Evolutionary conservation across 176 grass and related monocot genomes (phyloP).

Genomic region (Puya raimondii): DNA sequence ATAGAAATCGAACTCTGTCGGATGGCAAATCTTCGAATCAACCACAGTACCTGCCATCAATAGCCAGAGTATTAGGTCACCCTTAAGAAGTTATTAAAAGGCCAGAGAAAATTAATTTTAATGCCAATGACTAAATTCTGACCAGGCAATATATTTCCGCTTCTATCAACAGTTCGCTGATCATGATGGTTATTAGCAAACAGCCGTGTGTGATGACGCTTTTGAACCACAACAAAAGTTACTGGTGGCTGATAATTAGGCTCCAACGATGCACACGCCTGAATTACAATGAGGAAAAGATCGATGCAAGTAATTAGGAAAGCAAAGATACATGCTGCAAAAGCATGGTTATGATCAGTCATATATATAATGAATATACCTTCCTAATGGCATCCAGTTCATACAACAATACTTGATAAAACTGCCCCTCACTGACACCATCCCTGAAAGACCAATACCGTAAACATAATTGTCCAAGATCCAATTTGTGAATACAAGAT

Average conservation of each 20-base stretch:
- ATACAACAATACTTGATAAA: conserved; percentile 94
- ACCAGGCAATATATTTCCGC: conserved; percentile 95
- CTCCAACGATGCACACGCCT: conserved; percentile 91
- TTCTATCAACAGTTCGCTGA: conserved; percentile 59
- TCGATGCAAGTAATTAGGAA: conserved; percentile 1
- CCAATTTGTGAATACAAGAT: neutral
- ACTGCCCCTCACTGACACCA: conserved; percentile 89
- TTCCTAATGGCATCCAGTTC: conserved; percentile 96
- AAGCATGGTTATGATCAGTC: neutral
- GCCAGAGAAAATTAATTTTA: neutral
- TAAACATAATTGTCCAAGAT: neutral
- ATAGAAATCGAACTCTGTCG: conserved; percentile 98
- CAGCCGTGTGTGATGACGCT: conserved; percentile 86
- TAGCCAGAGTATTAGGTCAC: conserved; percentile 5
- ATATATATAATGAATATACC: conserved; percentile 25
- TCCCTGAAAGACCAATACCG: conserved; percentile 42
- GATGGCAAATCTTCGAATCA: conserved; percentile 96
- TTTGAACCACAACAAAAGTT: conserved; percentile 96
- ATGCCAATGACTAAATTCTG: conserved; percentile 20
- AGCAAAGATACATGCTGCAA: neutral
- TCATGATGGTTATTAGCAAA: conserved; percentile 94
- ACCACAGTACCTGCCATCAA: conserved; percentile 71
- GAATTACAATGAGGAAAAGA: conserved; percentile 12
- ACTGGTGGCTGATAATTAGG: conserved; percentile 96
- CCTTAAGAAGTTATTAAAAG: neutral